Conservation (phyloP, 768 basidiomycete species). For the Rhizopogon vesiculosus region DNA sequence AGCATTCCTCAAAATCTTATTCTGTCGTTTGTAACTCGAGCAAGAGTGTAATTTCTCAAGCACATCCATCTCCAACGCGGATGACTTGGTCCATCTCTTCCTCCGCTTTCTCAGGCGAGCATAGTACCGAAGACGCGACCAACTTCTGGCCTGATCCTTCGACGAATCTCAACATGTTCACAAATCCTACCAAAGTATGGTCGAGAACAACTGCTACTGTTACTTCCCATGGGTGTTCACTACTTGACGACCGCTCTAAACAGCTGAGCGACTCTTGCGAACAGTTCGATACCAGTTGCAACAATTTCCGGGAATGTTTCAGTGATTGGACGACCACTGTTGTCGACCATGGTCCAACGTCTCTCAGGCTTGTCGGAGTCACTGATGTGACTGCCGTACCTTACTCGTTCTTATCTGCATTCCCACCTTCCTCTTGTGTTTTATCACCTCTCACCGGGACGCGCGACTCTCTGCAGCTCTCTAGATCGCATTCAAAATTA, state of each 20-base stretch:
- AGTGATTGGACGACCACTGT: background rate
- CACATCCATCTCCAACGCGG: background rate
- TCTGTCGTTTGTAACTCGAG: background rate
- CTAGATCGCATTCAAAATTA: constrained; percentile 9
- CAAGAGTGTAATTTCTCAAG: constrained; percentile 3
- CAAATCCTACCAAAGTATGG: background rate
- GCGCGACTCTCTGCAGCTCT: constrained; percentile 26
- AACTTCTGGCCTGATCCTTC: background rate
- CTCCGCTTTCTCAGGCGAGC: constrained; percentile 5
- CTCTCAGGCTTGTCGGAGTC: constrained; percentile 20
- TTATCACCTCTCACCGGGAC: constrained; percentile 18
- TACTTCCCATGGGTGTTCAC: background rate
- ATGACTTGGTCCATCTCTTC: constrained; percentile 8
- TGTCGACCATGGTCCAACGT: constrained; percentile 5
- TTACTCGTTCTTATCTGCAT: constrained; percentile 20
- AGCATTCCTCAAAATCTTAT: constrained; percentile 4
- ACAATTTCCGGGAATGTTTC: background rate
- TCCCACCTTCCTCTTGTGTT: constrained; percentile 12
- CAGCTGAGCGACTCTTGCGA: constrained; percentile 8
- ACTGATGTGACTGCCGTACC: constrained; percentile 9
- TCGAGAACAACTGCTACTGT: background rate
- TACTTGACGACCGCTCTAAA: background rate
- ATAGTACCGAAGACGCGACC: background rate
- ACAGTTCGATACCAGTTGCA: background rate
- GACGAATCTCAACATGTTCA: background rate